Evolutionary conservation across 768 basidiomycete genomes (phyloP).

Genomic region (Inosperma sp.): DNA sequence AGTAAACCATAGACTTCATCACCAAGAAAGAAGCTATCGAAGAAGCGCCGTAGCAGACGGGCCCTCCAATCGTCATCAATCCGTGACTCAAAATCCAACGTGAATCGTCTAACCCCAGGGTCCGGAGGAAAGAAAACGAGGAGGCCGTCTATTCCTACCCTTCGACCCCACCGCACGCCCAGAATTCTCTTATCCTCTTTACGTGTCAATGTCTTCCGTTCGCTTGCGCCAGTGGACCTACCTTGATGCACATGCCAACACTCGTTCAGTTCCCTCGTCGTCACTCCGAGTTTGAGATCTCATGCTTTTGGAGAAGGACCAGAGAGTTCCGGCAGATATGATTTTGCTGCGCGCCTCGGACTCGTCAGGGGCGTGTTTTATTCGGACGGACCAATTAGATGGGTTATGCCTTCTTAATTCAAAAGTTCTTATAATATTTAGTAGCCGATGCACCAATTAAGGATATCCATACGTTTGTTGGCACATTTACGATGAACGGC

Average conservation of each 20-base stretch:
- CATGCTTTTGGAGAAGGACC: slow-evolving; percentile 91
- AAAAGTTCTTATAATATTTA: slow-evolving; percentile 26
- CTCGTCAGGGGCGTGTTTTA: slow-evolving; percentile 89
- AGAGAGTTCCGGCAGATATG: slow-evolving; percentile 93
- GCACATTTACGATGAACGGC: slow-evolving; percentile 85
- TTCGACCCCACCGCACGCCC: background rate
- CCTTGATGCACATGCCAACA: slow-evolving; percentile 45
- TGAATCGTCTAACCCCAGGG: background rate
- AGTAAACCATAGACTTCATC: background rate
- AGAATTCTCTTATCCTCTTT: slow-evolving; percentile 25
- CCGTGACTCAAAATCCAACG: background rate
- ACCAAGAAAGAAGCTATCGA: slow-evolving; percentile 5
- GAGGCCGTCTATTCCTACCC: background rate
- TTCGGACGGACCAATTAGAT: slow-evolving; percentile 95
- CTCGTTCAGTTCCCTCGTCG: slow-evolving; percentile 83
- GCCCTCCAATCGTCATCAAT: background rate
- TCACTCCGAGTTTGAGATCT: slow-evolving; percentile 88
- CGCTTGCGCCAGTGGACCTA: background rate
- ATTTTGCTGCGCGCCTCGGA: slow-evolving; percentile 87
- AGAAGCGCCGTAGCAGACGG: background rate
- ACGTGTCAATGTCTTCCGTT: background rate
- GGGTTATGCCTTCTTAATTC: no score
- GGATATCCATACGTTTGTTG: slow-evolving; percentile 94
- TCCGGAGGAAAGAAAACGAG: background rate
- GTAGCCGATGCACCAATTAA: slow-evolving; percentile 92